Base-by-base conservation (phyloP, 768 basidiomycete genomes). In the Rhodotorula paludigena region DNA sequence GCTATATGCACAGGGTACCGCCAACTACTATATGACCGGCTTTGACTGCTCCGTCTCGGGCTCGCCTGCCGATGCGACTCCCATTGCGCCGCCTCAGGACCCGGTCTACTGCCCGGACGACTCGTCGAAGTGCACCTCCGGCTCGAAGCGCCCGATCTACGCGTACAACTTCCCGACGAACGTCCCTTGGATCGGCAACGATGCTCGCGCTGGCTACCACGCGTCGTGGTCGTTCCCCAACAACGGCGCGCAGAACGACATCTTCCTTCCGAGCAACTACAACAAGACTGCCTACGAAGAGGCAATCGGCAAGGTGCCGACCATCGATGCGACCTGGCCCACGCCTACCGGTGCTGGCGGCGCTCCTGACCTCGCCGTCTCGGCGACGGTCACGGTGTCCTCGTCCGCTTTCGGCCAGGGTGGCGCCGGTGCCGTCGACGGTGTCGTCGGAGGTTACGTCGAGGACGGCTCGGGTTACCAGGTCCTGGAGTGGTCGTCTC, bases 181-280 rank as follows among this genome's bases (percentile, higher is more conserved):
- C 62, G 67, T 68, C 7, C 57, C 57, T 4, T 68, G 66, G 66
- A 60, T 41, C 44, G 56, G 52, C 36, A 71, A 66, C 57, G 23
- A 62, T 38, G 57, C 66, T 47, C 64, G 69, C 5, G 57, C 70
- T 5, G 65, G 70, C 8, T 68, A 72, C 63, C 71, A 72, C 56
- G 42, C 18, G 1, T 32, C 35, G 20, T 72, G 71, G 71, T 36
- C 42, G 45, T 71, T 64, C 65, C 57, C 56, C 9, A 66, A 44
- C 39, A 30, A 66, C 33, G 69, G 69, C 25, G 65, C 69, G 3
- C 69, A 71, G 41, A 64, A 71, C 69, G 69, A 71, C 63, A 72
- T 72, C 33, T 72, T 68, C 67, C 41, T 62, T 20, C 60, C 66
- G 15, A 56, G 60, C 0, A 60, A 51, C 30, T 57, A 68, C 57